Percentiles rank a stretch among this genome's conserved stretches.
phyloP scores from a whole-genome alignment of 805 yeast genomes.

The Scheffersomyces stipitis region DNA sequence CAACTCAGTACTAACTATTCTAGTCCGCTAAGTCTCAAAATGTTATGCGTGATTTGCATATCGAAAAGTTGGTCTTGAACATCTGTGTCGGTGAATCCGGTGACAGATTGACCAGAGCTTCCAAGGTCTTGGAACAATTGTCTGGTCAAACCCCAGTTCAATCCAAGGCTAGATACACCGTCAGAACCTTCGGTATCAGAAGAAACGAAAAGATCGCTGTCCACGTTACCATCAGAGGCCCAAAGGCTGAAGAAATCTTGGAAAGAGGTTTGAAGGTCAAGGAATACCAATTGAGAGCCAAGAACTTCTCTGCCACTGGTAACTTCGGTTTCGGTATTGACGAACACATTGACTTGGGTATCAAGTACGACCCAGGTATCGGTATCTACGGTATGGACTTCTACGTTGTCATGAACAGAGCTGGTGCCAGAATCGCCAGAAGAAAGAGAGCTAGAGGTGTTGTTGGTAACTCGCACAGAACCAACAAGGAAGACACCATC shows the following conservation, averaged over 20 bases:
- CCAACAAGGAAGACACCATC: slow-evolving; percentile 91
- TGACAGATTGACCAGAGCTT: slow-evolving; percentile 99
- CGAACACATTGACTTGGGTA: slow-evolving; percentile 99
- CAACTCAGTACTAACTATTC: slow-evolving; percentile 6
- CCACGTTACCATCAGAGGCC: slow-evolving; percentile 99
- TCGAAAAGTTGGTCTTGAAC: slow-evolving; percentile 99
- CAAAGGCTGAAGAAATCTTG: slow-evolving; percentile 96
- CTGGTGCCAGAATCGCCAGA: slow-evolving; percentile 98
- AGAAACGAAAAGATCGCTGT: slow-evolving; percentile 99
- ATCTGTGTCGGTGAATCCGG: slow-evolving; percentile 99
- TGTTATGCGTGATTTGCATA: slow-evolving; percentile 98
- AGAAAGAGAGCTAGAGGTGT: slow-evolving; percentile 91
- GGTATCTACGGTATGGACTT: slow-evolving; percentile 99
- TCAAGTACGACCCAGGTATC: slow-evolving; percentile 99
- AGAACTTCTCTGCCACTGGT: slow-evolving; percentile 98
- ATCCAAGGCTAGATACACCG: slow-evolving; percentile 99
- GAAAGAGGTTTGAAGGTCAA: slow-evolving; percentile 99
- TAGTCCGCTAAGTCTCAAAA: slow-evolving; percentile 60
- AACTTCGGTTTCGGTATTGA: slow-evolving; percentile 99
- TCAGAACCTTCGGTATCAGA: slow-evolving; percentile 99
- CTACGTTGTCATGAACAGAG: slow-evolving; percentile 99
- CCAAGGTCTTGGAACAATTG: slow-evolving; percentile 99
- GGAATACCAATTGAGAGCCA: slow-evolving; percentile 94
- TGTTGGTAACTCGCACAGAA: slow-evolving; percentile 91
- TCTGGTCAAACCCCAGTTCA: slow-evolving; percentile 99